Base-by-base conservation (phyloP, 345 rosid genomes). In the Firmiana major region DNA sequence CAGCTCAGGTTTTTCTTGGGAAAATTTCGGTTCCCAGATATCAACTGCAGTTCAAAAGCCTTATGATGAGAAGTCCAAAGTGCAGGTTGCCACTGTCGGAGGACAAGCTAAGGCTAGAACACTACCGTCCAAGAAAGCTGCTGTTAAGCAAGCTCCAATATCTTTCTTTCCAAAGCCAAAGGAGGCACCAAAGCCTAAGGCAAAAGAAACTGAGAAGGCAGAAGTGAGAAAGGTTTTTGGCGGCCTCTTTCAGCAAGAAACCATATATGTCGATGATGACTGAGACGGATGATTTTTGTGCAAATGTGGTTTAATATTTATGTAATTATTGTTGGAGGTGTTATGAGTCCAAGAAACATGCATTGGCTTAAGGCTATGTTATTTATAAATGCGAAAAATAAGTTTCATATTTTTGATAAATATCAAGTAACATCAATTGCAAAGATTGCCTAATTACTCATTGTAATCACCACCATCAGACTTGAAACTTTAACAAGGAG, bases 221-320 rank as follows among this genome's bases (percentile, higher is more conserved):
- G 97, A 95, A 74, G 89, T 89, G 76, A 90, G 90, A 85, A 95
- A 95, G 79, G 80, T 90, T 75, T 91, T 95, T 45, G 98, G 99
- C 13, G 99, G 98, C 26, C 77, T 95, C 76, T 93, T 95, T 83
- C 72, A 90, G 88, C 99, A 95, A 80, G 99, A 95, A 84, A 95
- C 99, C 40, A 84, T 93, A 65, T 95, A 90, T 49, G 48, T 95
- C 8, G 98, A 95, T 21, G 98, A 95, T 49, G 94, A 91, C 21
- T 93, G 84, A 90, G 74, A 75, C 31, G 24, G 48, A 59, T 68
- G 58, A 34, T 63, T 68, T 46, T 81, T 36, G n/a, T 75, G 72
- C 42, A 65, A 62, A 75, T 77, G 43, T 59, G 28, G 65, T 69
- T 64, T 54, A 13, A 31, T 51, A 7, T 28, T 81, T 55, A 36